Base-by-base conservation (phyloP, 768 basidiomycete genomes). In the Boletus coccyginus region DNA sequence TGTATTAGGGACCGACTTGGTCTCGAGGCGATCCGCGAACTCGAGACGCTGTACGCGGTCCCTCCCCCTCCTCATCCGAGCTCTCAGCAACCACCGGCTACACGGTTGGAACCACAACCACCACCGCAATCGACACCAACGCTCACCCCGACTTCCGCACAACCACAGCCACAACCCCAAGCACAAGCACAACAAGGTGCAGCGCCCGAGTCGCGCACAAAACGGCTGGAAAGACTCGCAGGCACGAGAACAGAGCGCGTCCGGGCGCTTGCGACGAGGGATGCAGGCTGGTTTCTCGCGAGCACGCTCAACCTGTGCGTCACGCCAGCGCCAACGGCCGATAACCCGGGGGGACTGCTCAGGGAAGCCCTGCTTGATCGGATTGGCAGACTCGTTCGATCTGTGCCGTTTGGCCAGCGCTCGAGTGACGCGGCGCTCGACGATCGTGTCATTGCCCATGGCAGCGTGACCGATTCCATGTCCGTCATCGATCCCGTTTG, bases 231-330 rank as follows among this genome's bases (percentile, higher is more conserved):
- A n/a, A 50, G 33, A 16, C 59, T 63, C 14, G 43, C 46, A 0
- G 61, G 63, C 9, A 61, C 64, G 39, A 41, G 61, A 31, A 42
- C 32, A 14, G 62, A 65, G 17, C 59, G 67, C 27, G 55, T 72
- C 17, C 58, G 58, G 8, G 59, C 50, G n/a, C 66, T 70, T n/a
- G 62, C 57, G 11, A 66, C 50, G 31, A 58, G 62, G 32, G 70
- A 72, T 31, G 57, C 69, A 4, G 61, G 61, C 0, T 70, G 69
- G 70, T 62, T 66, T 35, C 66, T 72, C 46, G 62, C 60, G 10
- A 65, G 60, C 41, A 55, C 59, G 19, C 70, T 72, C 58, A 53
- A 56, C 21, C 50, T 68, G 16, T 70, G 68, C 31, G 44, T 68
- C 31, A 29, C 60, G 13, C 46, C 50, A 21, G 19, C 14, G 1